Base-by-base conservation (phyloP, 768 basidiomycete species). In the Suillus variegatus region DNA sequence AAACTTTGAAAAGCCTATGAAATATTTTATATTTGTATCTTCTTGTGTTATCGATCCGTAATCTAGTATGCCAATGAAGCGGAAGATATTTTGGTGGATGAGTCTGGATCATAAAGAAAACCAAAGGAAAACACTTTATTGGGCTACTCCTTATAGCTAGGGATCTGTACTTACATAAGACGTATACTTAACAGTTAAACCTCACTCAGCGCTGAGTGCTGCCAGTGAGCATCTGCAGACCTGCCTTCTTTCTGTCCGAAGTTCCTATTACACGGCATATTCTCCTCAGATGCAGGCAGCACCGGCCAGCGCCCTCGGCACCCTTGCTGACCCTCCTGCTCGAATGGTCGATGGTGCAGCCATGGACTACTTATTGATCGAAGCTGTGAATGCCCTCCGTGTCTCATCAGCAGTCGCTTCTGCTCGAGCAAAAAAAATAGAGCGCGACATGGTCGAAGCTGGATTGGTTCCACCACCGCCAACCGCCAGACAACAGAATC, bases 321-420 rank as follows among this genome's bases (percentile, higher is more conserved):
- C 81, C 2, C 80, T 92, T 18, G 85, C 90, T 1, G 90, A 93
- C 65, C 88, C 89, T 1, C 87, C 89, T 32, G 73, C 74, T 12
- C 82, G 82, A 36, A 80, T 86, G 49, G 82, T 92, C 64, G 91
- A 93, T 71, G 86, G 79, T 57, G 84, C 88, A 9, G 87, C 81
- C 4, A 88, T 92, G 86, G 93, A 94, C 71, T 96, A 95, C 78
- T 88, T 98, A 72, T 79, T 95, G 64, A 93, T 95, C 64, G 90
- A 92, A 74, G 82, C 90, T 62, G 89, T 94, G 66, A 82, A 86
- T 70, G 86, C 91, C 0, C 82, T 98, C 40, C 86, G 88, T 35
- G 84, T 82, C 41, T 95, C 94, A 3, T 83, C 95, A 5, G 84
- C 84, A 22, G 86, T 92, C 36, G 94, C 94, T 20, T 82, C 85